Base-by-base conservation (phyloP, 495 filamentous ascomycete genomes). In the Aspergillus nanangensis region DNA sequence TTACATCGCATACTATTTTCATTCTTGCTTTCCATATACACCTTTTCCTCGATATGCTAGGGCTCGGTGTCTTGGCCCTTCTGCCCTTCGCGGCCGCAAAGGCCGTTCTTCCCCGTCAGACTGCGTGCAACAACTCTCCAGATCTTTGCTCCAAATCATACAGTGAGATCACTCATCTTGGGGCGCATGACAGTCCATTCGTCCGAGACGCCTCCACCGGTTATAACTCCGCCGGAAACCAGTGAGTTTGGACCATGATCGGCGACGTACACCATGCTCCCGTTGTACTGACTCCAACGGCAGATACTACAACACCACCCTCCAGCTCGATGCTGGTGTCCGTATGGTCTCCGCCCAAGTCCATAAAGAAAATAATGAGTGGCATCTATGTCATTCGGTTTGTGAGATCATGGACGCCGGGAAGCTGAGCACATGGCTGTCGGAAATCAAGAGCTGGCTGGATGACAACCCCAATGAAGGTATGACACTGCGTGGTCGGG, bases 321-420 rank as follows among this genome's bases (percentile, higher is more conserved):
- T 78, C 3, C 83, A 86, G 35, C 74, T 90, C 14, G 74, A 77
- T 32, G 83, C 82, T 8, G 86, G 87, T 11, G 77, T 89, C 40
- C 80, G 87, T 7, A 65, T 91, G 20, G 70, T 91, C 9, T 78
- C 85, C 38, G 84, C 73, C 2, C 86, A 91, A 64, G 79, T 88
- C 15, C 85, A 91, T 66, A 63, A 77, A 38, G 51, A 57, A 38
- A 66, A 78, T 46, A 75, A 72, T 8, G 68, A 72, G 38, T 79
- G 82, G 60, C 69, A 75, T 25, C 62, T 91, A 31, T 90, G 87
- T 53, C 86, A 90, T 62, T 78, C 77, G 2, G 65, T 55, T 43
- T 90, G 86, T 56, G 41, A 54, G 2, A 60, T 87, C 15, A 63
- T 88, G 19, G 85, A 90, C 58, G 86, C 80, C 3, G 87, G 86